These are phyloP conservation scores for Kwoniella sp. DNA, from an alignment of 768 basidiomycete genomes.

Conservation along the genomic window DNA sequence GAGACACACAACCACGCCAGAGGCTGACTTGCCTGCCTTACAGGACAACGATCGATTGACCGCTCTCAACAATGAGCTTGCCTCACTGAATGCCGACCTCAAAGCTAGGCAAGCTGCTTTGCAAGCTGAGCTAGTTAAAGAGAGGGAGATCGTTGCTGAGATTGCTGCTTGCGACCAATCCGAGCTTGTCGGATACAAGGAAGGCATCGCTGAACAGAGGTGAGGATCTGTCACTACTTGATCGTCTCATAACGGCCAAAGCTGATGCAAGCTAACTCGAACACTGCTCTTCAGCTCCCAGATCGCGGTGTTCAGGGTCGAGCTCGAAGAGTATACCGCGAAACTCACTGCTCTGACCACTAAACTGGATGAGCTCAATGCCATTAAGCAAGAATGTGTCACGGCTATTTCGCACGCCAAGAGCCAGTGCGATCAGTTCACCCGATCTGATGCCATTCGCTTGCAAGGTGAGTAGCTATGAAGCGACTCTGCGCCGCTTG, in stretches of 20 bases:
- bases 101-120: conserved; percentile 43
- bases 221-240: no score
- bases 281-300: conserved; percentile 37
- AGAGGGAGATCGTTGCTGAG: conserved; percentile 48
- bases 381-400: conserved; percentile 36
- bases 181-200: conserved; percentile 45
- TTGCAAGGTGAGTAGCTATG: conserved; percentile 48
- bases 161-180: conserved; percentile 51
- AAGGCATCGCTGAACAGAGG: conserved; percentile 47
- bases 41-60: conserved; percentile 46
- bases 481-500: no score
- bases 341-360: conserved; percentile 45
- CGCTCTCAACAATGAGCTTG: conserved; percentile 27
- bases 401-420: conserved; percentile 48
- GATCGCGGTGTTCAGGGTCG: conserved; percentile 47
- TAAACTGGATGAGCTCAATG: conserved; percentile 45
- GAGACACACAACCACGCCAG: no score
- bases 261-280: no score
- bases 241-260: no score
- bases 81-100: conserved; percentile 42
- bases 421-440: conserved; percentile 52
- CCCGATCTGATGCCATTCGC: conserved; percentile 44
- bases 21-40: no score
- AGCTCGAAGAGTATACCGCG: conserved; percentile 42
- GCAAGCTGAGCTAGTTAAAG: conserved; percentile 47